These are phyloP conservation scores for Penicillium subrubescens DNA, from an alignment of 495 filamentous ascomycete species.

Conservation along the genomic window DNA sequence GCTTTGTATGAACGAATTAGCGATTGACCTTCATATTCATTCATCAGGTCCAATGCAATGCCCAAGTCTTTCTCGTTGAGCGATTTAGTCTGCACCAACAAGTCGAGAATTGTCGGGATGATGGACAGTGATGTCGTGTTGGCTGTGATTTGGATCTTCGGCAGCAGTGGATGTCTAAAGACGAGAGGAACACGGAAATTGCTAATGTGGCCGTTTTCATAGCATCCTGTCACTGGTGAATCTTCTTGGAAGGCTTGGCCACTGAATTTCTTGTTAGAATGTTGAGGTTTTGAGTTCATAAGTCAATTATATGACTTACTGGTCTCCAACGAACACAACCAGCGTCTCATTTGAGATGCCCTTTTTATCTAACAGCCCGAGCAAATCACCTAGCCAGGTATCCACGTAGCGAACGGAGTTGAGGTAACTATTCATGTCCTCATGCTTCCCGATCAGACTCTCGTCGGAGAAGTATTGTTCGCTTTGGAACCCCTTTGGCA, in stretches of 20 bases:
- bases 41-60: slow-evolving; percentile 34
- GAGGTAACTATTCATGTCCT: slow-evolving; percentile 41
- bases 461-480: slow-evolving; percentile 21
- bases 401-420: slow-evolving; percentile 45
- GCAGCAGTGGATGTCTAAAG: slow-evolving; percentile 42
- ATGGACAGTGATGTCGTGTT: slow-evolving; percentile 40
- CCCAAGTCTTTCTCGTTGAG: slow-evolving; percentile 25
- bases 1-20: slow-evolving; percentile 30
- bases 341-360: slow-evolving; percentile 46
- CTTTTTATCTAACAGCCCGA: slow-evolving; percentile 39
- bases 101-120: slow-evolving; percentile 45
- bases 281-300: not conserved
- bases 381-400: slow-evolving; percentile 37
- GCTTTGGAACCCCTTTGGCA: slow-evolving; percentile 38
- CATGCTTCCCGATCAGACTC: slow-evolving; percentile 30
- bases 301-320: slow-evolving; percentile 30
- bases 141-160: slow-evolving; percentile 34
- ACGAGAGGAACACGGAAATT: slow-evolving; percentile 46
- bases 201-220: slow-evolving; percentile 28
- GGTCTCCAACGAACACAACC: slow-evolving; percentile 46
- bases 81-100: slow-evolving; percentile 39
- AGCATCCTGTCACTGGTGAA: slow-evolving; percentile 2
- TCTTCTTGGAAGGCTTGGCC: slow-evolving; percentile 9
- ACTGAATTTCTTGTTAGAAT: not conserved
- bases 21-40: slow-evolving; percentile 46